Conservation (phyloP, 2,329 filamentous ascomycete species). For the Rhinocladiella mackenziei region DNA sequence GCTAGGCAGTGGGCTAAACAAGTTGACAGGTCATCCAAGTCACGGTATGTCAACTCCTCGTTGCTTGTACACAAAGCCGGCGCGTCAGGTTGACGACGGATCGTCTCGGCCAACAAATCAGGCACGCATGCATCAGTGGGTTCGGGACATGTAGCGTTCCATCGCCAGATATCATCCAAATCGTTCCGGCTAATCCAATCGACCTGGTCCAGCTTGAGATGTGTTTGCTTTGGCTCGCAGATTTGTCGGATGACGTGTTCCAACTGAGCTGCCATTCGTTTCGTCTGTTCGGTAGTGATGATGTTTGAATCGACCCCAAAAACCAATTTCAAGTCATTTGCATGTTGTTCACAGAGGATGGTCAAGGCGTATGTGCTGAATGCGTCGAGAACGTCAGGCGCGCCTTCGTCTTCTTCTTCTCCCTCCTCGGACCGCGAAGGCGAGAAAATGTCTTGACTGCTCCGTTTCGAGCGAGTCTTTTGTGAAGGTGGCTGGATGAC, state of each 20-base stretch:
- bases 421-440: neutral
- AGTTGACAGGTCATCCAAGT: constrained; percentile 33
- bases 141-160: neutral
- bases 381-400: neutral
- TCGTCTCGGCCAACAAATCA: neutral
- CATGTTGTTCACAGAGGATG: neutral
- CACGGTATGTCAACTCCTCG: constrained; percentile 12
- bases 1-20: constrained; percentile 37
- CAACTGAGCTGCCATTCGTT: too few relatives aligned
- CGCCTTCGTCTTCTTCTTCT: neutral
- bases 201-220: neutral
- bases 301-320: too few relatives aligned
- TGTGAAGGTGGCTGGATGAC: neutral
- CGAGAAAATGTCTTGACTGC: neutral
- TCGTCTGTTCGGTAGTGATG: neutral
- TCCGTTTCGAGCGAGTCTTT: too few relatives aligned
- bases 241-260: neutral
- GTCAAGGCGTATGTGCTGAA: neutral
- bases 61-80: neutral
- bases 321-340: too few relatives aligned
- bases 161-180: neutral
- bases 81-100: neutral
- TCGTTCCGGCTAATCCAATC: neutral
- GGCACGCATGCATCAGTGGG: neutral
- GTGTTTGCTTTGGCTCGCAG: neutral